phyloP scores from a whole-genome alignment of 148 eudicot species.

The Nepenthes gracilis region DNA sequence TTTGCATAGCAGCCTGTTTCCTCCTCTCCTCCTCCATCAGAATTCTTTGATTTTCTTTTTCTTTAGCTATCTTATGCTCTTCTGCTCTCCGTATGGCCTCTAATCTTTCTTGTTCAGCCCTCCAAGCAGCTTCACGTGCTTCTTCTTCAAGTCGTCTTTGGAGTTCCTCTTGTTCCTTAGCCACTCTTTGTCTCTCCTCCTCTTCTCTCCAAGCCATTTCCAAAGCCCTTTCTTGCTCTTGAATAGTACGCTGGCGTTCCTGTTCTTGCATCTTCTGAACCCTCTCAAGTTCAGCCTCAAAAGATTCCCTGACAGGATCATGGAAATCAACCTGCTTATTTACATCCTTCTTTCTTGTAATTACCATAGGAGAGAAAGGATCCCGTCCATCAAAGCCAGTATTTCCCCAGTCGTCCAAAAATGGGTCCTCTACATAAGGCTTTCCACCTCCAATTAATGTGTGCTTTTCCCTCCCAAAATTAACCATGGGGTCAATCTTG shows the following conservation, averaged over 20 bases:
- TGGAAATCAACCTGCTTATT: constrained; percentile 54
- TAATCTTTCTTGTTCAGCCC: constrained; percentile 67
- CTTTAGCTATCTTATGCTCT: constrained; percentile 73
- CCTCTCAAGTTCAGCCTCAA: constrained; percentile 99
- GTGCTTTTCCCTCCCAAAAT: constrained; percentile 45
- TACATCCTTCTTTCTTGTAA: constrained; percentile 76
- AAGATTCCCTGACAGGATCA: constrained; percentile 93
- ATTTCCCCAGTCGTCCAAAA: constrained; percentile 27
- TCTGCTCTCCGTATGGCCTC: constrained; percentile 64
- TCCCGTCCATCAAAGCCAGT: constrained; percentile 61
- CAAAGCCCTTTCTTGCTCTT: constrained; percentile 84
- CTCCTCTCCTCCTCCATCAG: constrained; percentile 92
- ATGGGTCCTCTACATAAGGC: constrained; percentile 42
- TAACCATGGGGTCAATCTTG: constrained; percentile 32
- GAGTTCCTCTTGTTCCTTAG: constrained; percentile 79
- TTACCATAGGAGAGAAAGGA: constrained; percentile 61
- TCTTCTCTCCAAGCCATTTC: constrained; percentile 82
- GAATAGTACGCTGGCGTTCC: constrained; percentile 62
- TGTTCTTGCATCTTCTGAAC: constrained; percentile 92
- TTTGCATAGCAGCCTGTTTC: constrained; percentile 91
- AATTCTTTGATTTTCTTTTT: constrained; percentile 69
- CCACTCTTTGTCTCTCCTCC: constrained; percentile 69
- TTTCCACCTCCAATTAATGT: constrained; percentile 46
- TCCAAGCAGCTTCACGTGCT: constrained; percentile 85
- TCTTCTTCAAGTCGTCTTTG: constrained; percentile 66